These are phyloP conservation scores for Xylariaceae sp. DNA, from an alignment of 2,329 filamentous ascomycete species.

Conservation along the genomic window DNA sequence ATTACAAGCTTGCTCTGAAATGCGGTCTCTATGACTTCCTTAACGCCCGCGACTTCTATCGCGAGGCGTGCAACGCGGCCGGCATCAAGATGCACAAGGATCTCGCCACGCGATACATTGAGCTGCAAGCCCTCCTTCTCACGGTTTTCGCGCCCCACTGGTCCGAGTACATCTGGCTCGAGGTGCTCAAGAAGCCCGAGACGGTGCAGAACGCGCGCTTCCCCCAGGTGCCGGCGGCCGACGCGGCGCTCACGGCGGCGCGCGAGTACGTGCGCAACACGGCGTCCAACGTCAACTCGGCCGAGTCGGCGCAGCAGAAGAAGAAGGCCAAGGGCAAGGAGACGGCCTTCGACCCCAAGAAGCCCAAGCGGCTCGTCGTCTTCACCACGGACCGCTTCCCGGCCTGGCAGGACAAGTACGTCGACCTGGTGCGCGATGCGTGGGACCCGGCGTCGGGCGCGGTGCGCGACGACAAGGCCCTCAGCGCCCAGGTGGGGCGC, in stretches of 20 bases:
- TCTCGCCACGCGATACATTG: slow-evolving; percentile 70
- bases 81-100: slow-evolving; percentile 82
- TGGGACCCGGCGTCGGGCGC: slow-evolving; percentile 22
- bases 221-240: slow-evolving; percentile 59
- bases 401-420: slow-evolving; percentile 84
- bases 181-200: slow-evolving; percentile 74
- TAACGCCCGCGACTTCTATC: slow-evolving; percentile 45
- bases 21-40: neutral
- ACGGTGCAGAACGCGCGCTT: slow-evolving; percentile 75
- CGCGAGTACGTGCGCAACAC: slow-evolving; percentile 70
- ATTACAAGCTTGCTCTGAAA: slow-evolving; percentile 79
- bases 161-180: slow-evolving; percentile 88
- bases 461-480: slow-evolving; percentile 65
- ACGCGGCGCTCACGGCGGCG: slow-evolving; percentile 65
- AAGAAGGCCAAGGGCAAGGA: slow-evolving; percentile 90
- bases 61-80: slow-evolving; percentile 68
- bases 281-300: slow-evolving; percentile 63
- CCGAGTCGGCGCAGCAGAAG: slow-evolving; percentile 76
- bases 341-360: slow-evolving; percentile 76
- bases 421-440: slow-evolving; percentile 67
- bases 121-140: slow-evolving; percentile 77
- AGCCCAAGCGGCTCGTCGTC: slow-evolving; percentile 85
- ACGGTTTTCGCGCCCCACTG: slow-evolving; percentile 86
- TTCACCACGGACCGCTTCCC: slow-evolving; percentile 76
- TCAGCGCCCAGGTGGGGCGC: slow-evolving; percentile 6